Base-by-base conservation (phyloP, 148 eudicot genomes). In the Spergularia bocconei region DNA sequence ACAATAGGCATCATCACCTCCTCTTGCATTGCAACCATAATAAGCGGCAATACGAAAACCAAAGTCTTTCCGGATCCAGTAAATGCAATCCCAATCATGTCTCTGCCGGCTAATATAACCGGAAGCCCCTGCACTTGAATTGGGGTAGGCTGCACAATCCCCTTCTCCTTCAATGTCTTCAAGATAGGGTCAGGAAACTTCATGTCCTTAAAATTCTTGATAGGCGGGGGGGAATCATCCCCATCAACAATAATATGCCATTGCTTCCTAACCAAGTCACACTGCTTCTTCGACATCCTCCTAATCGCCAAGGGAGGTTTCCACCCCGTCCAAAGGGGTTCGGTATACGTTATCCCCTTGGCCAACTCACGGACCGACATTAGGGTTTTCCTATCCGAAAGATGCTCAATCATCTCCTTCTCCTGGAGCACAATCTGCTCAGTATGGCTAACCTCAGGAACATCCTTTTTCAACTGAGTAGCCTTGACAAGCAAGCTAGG, bases 191-290 rank as follows among this genome's bases (percentile, higher is more conserved):
- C 89, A 0, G 97, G 95, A 71, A 92, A 88, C 63, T 88, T 79
- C 97, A 93, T 91, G 23, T 91, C 97, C 86, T 69, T 84, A 19
- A 93, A 93, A 71, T 88, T 89, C 81, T 93, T 91, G n/a, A 93
- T 93, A 13, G 96, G 98, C 3, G 97, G 96, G 0, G 98, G 93
- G 58, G 86, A 76, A 13, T 93, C 91, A 47, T 93, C 93, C 6
- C 97, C 98, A 25, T 91, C 94, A 5, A 93, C 98, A 23, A 91
- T 81, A 60, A 93, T 93, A 81, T 93, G 96, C 93, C 92, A 93
- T 63, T 89, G 92, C 79, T 86, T 91, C 56, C 97, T 67, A 39
- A 89, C 72, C 39, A 81, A 51, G n/a, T 89, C 94, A 63, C 90
- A 88, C 5, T 75, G 82, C 65, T 83, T 91, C 23, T 29, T 80